phyloP scores from a whole-genome alignment of 495 filamentous ascomycete species.

The Lasiosphaeria ovina region DNA sequence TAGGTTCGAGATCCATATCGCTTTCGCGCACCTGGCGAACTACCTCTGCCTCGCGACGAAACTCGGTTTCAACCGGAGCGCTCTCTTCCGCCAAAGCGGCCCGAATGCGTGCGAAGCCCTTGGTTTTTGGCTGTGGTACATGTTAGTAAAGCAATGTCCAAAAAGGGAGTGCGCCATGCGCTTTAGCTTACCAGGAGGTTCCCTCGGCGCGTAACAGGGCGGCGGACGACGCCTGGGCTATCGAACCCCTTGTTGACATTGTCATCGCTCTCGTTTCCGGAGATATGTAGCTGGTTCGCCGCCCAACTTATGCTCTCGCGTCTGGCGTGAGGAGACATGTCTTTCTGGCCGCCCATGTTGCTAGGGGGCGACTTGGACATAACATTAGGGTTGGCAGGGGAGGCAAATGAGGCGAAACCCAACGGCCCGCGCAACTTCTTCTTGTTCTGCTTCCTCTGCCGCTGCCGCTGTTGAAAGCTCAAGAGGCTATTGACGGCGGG shows the following conservation, averaged over 20 bases:
- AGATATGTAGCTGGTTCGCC: slow-evolving; percentile 81
- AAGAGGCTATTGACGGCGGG: slow-evolving; percentile 68
- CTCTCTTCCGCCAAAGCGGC: slow-evolving; percentile 86
- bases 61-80: slow-evolving; percentile 81
- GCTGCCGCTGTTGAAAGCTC: slow-evolving; percentile 75
- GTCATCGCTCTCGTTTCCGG: slow-evolving; percentile 78
- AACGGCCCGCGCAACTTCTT: slow-evolving; percentile 38
- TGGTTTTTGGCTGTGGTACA: slow-evolving; percentile 73
- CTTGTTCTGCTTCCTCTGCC: slow-evolving; percentile 57
- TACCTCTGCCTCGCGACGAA: slow-evolving; percentile 89
- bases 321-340: slow-evolving; percentile 52
- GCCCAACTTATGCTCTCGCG: slow-evolving; percentile 84
- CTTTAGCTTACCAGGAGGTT: slow-evolving; percentile 73
- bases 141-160: slow-evolving; percentile 8
- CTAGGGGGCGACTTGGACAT: slow-evolving; percentile 47
- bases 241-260: slow-evolving; percentile 53
- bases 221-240: slow-evolving; percentile 57
- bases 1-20: slow-evolving; percentile 52
- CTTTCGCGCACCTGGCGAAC: slow-evolving; percentile 87
- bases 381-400: slow-evolving; percentile 21
- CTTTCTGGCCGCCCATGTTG: slow-evolving; percentile 28
- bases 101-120: slow-evolving; percentile 87
- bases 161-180: not conserved
- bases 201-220: slow-evolving; percentile 78
- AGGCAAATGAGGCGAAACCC: slow-evolving; percentile 37